Percentiles rank a stretch among this genome's conserved stretches.
Conservation (phyloP, 1,284 basidiomycete species). For the Cerioporus squamosus region DNA sequence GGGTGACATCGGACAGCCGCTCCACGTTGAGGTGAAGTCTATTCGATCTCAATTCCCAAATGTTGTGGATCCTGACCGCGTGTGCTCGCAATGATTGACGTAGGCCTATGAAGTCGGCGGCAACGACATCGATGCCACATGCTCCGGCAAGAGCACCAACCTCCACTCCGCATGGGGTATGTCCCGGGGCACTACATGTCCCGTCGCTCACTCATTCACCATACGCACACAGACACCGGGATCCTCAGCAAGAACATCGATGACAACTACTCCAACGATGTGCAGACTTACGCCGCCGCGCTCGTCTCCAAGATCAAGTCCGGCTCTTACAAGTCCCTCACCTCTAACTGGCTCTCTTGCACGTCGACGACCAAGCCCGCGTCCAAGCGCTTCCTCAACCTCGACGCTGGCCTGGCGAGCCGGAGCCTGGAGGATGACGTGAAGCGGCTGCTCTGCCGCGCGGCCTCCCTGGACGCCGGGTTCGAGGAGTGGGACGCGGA, state of each 20-base stretch:
- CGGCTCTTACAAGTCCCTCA: constrained; percentile 43
- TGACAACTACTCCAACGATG: constrained; percentile 43
- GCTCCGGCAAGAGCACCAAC: constrained; percentile 44
- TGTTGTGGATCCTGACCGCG: neutral
- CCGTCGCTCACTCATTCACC: no score
- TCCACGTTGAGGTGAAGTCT: constrained; percentile 25
- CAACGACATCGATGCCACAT: constrained; percentile 34
- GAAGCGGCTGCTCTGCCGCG: constrained; percentile 23
- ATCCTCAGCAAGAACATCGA: constrained; percentile 49
- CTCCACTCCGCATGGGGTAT: constrained; percentile 49
- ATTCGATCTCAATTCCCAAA: constrained; percentile 1
- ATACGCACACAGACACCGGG: constrained; percentile 43
- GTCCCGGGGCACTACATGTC: no score
- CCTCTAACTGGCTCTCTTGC: constrained; percentile 50
- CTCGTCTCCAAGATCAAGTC: constrained; percentile 46
- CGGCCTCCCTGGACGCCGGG: constrained; percentile 10
- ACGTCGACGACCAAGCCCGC: constrained; percentile 44
- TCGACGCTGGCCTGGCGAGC: constrained; percentile 15
- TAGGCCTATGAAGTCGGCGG: constrained; percentile 31
- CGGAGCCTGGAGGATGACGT: constrained; percentile 37
- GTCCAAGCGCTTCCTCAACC: constrained; percentile 18
- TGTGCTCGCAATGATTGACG: neutral
- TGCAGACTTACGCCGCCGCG: constrained; percentile 41
- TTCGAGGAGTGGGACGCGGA: neutral
- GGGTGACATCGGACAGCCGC: constrained; percentile 17